These are phyloP conservation scores for Sclerotinia glacialis DNA, from an alignment of 2,329 filamentous ascomycete genomes.

Conservation along the genomic window DNA sequence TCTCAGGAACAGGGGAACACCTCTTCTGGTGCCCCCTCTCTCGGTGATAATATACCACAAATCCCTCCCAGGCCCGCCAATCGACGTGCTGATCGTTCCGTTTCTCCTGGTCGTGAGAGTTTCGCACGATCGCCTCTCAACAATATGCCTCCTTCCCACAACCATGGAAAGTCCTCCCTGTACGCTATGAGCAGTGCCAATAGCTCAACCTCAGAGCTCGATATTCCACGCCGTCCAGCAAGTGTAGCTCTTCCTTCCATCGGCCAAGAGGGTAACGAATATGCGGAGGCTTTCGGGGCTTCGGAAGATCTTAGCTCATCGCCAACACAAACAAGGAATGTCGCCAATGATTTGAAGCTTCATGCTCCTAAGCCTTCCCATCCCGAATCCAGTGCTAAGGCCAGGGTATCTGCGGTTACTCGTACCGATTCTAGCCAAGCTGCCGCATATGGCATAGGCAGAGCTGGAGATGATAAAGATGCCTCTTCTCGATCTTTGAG, in stretches of 20 bases:
- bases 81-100: conserved; percentile 67
- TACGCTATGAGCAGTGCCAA: conserved; percentile 41
- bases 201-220: conserved; percentile 44
- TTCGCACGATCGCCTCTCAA: conserved; percentile 87
- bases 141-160: conserved; percentile 54
- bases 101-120: conserved; percentile 73
- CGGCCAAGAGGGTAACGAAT: conserved; percentile 87
- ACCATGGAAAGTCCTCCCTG: conserved; percentile 39
- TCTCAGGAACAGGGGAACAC: conserved; percentile 45
- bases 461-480: conserved; percentile 53
- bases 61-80: conserved; percentile 73
- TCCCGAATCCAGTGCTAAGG: conserved; percentile 75
- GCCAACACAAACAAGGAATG: conserved; percentile 71
- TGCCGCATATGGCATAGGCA: conserved; percentile 79
- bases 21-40: conserved; percentile 39
- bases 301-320: conserved; percentile 49
- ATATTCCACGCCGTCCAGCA: conserved; percentile 56
- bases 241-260: conserved; percentile 80
- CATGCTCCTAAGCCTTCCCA: conserved; percentile 87
- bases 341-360: conserved; percentile 78
- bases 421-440: conserved; percentile 87
- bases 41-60: conserved; percentile 56
- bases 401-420: conserved; percentile 79
- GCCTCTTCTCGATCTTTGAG: conserved; percentile 54
- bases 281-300: conserved; percentile 59